Evolutionary conservation across 306 rosid genomes (phyloP).

Genomic region (Mimosa pudica): DNA sequence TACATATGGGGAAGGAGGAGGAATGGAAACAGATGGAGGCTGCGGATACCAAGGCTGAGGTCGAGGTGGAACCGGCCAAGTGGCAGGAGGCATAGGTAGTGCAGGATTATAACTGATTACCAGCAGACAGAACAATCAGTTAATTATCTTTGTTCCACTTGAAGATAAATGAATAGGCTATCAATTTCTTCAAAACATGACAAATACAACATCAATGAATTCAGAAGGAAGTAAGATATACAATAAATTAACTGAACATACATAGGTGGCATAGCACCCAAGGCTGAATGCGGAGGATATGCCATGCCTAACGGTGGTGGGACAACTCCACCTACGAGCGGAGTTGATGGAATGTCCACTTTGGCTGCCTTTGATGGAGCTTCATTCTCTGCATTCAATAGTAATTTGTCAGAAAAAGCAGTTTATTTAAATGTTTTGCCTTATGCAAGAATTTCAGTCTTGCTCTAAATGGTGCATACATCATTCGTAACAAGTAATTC

Average conservation of each 20-base stretch:
- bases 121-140: background rate
- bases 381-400: conserved; percentile 64
- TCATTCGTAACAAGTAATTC: background rate
- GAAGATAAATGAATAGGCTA: conserved; percentile 6
- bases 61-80: conserved; percentile 81
- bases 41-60: conserved; percentile 90
- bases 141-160: background rate
- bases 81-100: conserved; percentile 58
- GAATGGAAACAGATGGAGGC: conserved; percentile 68
- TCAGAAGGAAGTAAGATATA: conserved; percentile 1
- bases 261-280: conserved; percentile 72
- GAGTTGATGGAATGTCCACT: conserved; percentile 67
- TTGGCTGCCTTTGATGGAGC: conserved; percentile 75
- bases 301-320: conserved; percentile 73
- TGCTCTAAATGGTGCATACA: background rate
- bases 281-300: conserved; percentile 73
- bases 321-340: conserved; percentile 60
- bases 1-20: conserved; percentile 68
- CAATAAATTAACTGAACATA: conserved; percentile 44
- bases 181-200: conserved; percentile 7
- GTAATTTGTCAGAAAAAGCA: conserved; percentile 28
- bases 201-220: conserved; percentile 8
- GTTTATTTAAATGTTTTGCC: conserved; percentile 16
- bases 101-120: conserved; percentile 72
- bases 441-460: background rate